Conservation (phyloP, 495 filamentous ascomycete species). For the Chlorociboria aeruginascens region DNA sequence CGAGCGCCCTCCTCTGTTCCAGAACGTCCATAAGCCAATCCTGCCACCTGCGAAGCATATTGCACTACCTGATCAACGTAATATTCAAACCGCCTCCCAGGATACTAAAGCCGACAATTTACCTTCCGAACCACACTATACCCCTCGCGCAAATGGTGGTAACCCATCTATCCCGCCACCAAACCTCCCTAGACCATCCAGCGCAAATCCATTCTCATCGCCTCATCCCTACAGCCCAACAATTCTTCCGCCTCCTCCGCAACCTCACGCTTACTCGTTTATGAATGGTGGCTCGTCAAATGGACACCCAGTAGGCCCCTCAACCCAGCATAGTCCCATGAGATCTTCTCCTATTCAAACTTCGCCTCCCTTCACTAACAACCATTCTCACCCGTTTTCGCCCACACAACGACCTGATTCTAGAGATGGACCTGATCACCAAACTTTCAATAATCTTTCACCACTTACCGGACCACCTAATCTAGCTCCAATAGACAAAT, state of each 20-base stretch:
- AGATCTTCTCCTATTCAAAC: constrained; percentile 1
- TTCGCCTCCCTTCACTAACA: not conserved
- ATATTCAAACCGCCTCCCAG: not conserved
- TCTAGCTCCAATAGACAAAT: constrained; percentile 10
- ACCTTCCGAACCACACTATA: constrained; percentile 2
- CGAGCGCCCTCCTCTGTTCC: too few species aligned
- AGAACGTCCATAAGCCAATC: not conserved
- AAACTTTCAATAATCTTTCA: constrained; percentile 7
- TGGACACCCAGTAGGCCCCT: not conserved
- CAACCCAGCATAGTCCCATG: not conserved
- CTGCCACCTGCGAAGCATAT: not conserved
- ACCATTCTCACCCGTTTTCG: not conserved
- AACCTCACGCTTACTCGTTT: constrained; percentile 11
- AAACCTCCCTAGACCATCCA: constrained; percentile 2
- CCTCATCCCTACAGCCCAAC: constrained; percentile 18
- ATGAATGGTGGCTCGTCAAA: constrained; percentile 7
- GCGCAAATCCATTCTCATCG: constrained; percentile 16
- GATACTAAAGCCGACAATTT: too few species aligned
- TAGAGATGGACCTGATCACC: constrained; percentile 1
- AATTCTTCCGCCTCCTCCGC: constrained; percentile 15
- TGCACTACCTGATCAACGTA: not conserved
- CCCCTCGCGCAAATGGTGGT: not conserved
- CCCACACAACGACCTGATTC: not conserved
- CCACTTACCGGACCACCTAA: constrained; percentile 12
- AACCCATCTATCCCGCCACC: not conserved